Evolutionary conservation across 495 filamentous ascomycete species (phyloP).

Genomic region (Diplogelasinospora grovesii): DNA sequence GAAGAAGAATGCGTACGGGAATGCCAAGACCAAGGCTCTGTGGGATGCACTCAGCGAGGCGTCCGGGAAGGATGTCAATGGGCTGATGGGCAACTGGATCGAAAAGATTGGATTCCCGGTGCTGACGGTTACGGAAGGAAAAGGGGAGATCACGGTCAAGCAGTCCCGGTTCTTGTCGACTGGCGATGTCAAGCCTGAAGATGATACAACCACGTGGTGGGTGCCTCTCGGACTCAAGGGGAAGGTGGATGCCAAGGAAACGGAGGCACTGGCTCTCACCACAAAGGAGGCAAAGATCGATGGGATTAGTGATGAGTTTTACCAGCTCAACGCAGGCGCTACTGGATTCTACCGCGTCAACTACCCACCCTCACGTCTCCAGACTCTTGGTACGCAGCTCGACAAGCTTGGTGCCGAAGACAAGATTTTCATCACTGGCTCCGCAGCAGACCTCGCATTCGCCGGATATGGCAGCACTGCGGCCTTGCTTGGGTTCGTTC

Average conservation of each 20-base stretch:
- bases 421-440: constrained; percentile 83
- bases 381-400: constrained; percentile 67
- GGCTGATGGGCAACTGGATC: constrained; percentile 90
- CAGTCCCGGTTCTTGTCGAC: constrained; percentile 86
- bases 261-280: constrained; percentile 56
- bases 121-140: constrained; percentile 75
- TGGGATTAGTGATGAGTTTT: constrained; percentile 71
- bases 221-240: constrained; percentile 75
- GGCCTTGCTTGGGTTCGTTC: constrained; percentile 69
- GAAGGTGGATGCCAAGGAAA: constrained; percentile 43
- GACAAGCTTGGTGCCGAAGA: constrained; percentile 73
- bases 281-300: constrained; percentile 66
- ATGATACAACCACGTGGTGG: constrained; percentile 95
- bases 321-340: constrained; percentile 85
- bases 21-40: constrained; percentile 87
- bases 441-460: constrained; percentile 85
- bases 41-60: constrained; percentile 88
- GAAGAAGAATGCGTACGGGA: constrained; percentile 81
- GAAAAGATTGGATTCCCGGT: constrained; percentile 90
- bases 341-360: constrained; percentile 92
- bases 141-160: constrained; percentile 69
- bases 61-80: constrained; percentile 79
- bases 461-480: constrained; percentile 77
- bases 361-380: constrained; percentile 72
- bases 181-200: constrained; percentile 75